Base-by-base conservation (phyloP, 2,329 filamentous ascomycete genomes). In the Diplodia scrobiculata region DNA sequence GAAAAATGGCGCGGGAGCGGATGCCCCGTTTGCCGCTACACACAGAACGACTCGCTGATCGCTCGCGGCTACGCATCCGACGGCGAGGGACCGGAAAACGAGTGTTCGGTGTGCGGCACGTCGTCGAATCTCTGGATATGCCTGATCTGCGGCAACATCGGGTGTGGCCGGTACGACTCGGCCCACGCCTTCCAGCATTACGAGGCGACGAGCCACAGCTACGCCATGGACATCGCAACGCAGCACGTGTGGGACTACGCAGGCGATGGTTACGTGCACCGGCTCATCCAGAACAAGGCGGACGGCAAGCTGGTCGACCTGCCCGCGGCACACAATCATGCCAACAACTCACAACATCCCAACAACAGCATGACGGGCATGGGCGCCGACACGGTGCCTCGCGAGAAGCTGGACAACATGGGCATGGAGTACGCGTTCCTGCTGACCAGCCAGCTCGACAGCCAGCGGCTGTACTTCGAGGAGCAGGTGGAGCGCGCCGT, bases 201-300 rank as follows among this genome's bases (percentile, higher is more conserved):
- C 86, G 92, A 96, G 78, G 86, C 91, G 65, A 96, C 91, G 2
- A 87, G 88, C 3, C 95, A 99, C 77, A 91, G 90, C 69, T 99
- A 97, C 75, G 90, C 92, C 29, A 90, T 99, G 76, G 95, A 99
- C 75, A 86, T 98, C 45, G 88, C 90, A 68, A 96, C 92, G 0
- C 94, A 99, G 76, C 90, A 97, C 72, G 93, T 99, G 1, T 99
- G 95, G 95, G 95, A 99, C 78, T 99, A 99, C 70, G 91, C 91
- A 0, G 92, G 91, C 4, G 95, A 99, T 74, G 91, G 90, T 73
- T 99, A 97, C 84, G 95, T 98, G 58, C 95, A 99, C 78, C 89
- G 95, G 10, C 86, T 98, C 62, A 96, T 99, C 66, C 90, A 96
- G 70, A 92, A 92, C 74, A 97, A 97, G 80, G 89, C 91, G 10